phyloP scores from a whole-genome alignment of 805 yeast species.

The Dipodascopsis uninucleata region DNA sequence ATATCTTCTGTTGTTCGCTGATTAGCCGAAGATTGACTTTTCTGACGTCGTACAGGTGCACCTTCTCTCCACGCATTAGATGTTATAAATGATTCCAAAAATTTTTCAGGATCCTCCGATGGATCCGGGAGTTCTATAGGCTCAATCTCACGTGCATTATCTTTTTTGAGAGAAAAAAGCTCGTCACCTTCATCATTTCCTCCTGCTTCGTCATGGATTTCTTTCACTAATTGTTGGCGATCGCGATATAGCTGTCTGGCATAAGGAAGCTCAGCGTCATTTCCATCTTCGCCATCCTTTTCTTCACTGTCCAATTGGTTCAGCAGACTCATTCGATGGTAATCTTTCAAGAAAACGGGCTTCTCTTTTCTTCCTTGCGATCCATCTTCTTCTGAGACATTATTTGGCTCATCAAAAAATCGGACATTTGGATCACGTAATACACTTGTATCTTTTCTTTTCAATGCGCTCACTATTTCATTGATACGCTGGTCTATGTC shows the following conservation, averaged over 20 bases:
- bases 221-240: conserved; percentile 65
- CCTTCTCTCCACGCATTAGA: conserved; percentile 81
- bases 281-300: conserved; percentile 47
- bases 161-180: conserved; percentile 58
- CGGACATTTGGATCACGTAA: conserved; percentile 64
- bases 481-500: conserved; percentile 78
- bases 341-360: conserved; percentile 87
- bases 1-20: conserved; percentile 19
- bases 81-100: conserved; percentile 67
- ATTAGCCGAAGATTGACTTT: neutral
- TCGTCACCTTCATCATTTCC: conserved; percentile 43
- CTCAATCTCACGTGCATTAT: conserved; percentile 37
- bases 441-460: conserved; percentile 55
- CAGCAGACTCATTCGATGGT: conserved; percentile 80
- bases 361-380: conserved; percentile 45
- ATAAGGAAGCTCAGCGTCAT: conserved; percentile 61
- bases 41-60: conserved; percentile 3
- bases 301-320: conserved; percentile 52
- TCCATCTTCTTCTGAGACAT: conserved; percentile 40
- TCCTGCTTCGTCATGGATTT: conserved; percentile 59
- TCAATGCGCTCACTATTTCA: conserved; percentile 67
- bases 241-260: conserved; percentile 74
- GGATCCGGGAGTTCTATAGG: conserved; percentile 61
- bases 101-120: conserved; percentile 56
- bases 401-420: conserved; percentile 54